phyloP scores from a whole-genome alignment of 2,329 filamentous ascomycete genomes.

The Penicillium aurantiogriseum region DNA sequence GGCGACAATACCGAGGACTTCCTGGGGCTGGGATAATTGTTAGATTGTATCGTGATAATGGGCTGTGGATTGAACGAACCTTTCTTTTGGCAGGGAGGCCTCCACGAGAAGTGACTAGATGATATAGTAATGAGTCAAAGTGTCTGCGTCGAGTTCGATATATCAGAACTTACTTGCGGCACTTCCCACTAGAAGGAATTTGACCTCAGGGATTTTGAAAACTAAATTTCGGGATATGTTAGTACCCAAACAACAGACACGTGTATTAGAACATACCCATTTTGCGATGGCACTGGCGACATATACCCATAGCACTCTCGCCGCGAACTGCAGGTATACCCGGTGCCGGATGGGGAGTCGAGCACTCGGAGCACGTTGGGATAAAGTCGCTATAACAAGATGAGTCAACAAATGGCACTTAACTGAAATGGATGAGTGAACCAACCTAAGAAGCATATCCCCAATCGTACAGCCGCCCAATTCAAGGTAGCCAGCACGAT shows the following conservation, averaged over 20 bases:
- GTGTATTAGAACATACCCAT: constrained; percentile 55
- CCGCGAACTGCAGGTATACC: constrained; percentile 72
- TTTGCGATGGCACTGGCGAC: constrained; percentile 73
- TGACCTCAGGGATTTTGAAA: constrained; percentile 74
- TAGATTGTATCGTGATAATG: not conserved
- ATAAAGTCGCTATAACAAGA: constrained; percentile 63
- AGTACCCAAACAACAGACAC: not conserved
- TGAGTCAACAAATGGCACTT: constrained; percentile 4
- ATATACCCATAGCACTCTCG: constrained; percentile 70
- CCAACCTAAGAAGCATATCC: constrained; percentile 70
- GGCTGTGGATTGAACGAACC: constrained; percentile 27
- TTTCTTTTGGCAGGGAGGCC: constrained; percentile 36
- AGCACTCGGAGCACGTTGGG: constrained; percentile 75
- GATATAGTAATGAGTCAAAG: constrained; percentile 6
- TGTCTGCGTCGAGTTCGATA: not conserved
- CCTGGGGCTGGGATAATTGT: constrained; percentile 38
- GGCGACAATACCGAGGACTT: constrained; percentile 55
- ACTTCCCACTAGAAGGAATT: constrained; percentile 69
- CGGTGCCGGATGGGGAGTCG: constrained; percentile 59
- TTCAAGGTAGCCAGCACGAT: constrained; percentile 76
- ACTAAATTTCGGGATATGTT: constrained; percentile 34
- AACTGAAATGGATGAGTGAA: not conserved
- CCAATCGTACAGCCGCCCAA: constrained; percentile 69
- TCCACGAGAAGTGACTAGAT: constrained; percentile 30
- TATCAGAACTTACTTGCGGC: constrained; percentile 44